phyloP scores from a whole-genome alignment of 805 yeast species.

The Grigorovia humatica region DNA sequence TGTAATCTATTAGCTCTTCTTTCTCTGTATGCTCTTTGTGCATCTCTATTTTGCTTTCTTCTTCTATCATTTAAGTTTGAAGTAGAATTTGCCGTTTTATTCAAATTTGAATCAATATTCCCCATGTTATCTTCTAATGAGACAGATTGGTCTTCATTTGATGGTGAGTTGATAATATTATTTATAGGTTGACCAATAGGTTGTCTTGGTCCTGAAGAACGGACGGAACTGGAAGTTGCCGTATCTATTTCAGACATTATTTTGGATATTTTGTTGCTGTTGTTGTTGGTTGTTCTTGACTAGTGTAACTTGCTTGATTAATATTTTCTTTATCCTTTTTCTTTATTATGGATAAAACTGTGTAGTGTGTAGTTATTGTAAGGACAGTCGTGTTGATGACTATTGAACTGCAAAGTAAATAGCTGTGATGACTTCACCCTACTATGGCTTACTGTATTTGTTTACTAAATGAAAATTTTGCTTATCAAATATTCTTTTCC shows the following conservation, averaged over 20 bases:
- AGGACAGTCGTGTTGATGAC: too few relatives aligned
- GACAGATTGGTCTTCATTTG: neutral
- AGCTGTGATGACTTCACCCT: neutral
- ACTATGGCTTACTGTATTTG: neutral
- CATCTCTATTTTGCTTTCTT: slow-evolving; percentile 88
- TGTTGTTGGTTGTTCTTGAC: too few relatives aligned
- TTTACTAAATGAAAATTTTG: neutral
- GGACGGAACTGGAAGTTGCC: neutral
- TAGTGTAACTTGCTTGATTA: too few relatives aligned
- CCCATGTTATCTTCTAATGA: neutral
- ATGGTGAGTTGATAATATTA: neutral
- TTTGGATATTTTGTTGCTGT: too few relatives aligned
- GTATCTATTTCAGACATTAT: neutral
- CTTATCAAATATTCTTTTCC: neutral
- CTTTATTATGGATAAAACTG: too few relatives aligned
- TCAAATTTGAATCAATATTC: neutral
- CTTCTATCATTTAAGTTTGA: slow-evolving; percentile 41
- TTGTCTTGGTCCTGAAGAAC: neutral
- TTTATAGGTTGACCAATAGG: neutral
- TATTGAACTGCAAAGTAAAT: too few relatives aligned
- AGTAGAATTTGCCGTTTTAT: neutral
- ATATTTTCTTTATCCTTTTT: too few relatives aligned
- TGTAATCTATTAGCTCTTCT: slow-evolving; percentile 75
- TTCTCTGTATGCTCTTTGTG: slow-evolving; percentile 85
- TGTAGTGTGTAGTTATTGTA: too few relatives aligned